These are phyloP conservation scores for Aspergillus hiratsukae DNA, from an alignment of 2,329 filamentous ascomycete genomes.

Conservation along the genomic window DNA sequence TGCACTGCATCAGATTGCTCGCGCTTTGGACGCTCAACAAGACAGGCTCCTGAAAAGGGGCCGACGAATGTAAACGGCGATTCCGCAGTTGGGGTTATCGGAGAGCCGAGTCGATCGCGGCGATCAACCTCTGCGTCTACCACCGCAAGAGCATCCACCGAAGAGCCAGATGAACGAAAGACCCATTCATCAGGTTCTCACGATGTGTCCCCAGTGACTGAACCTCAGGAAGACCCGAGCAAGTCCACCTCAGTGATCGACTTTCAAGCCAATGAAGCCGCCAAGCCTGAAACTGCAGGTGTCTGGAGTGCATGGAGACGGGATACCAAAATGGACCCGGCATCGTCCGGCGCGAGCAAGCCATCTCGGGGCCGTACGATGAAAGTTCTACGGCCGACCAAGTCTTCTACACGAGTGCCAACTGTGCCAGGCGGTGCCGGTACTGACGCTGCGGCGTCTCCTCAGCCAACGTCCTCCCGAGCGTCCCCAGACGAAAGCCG, in stretches of 20 bases:
- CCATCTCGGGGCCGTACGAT: slow-evolving; percentile 63
- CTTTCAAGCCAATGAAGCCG: slow-evolving; percentile 21
- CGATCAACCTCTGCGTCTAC: slow-evolving; percentile 24
- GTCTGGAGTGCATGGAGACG: slow-evolving; percentile 71
- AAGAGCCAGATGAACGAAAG: slow-evolving; percentile 23
- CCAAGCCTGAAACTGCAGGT: slow-evolving; percentile 43
- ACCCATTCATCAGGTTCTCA: slow-evolving; percentile 7
- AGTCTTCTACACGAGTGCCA: slow-evolving; percentile 47
- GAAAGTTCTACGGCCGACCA: slow-evolving; percentile 82
- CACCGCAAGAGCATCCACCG: slow-evolving; percentile 19
- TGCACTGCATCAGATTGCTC: slow-evolving; percentile 49
- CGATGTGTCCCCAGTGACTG: slow-evolving; percentile 7
- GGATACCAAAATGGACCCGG: slow-evolving; percentile 29
- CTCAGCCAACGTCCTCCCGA: slow-evolving; percentile 15
- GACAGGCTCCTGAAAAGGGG: slow-evolving; percentile 3
- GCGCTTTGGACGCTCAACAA: slow-evolving; percentile 6
- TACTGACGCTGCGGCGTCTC: slow-evolving; percentile 10
- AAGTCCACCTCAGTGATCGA: slow-evolving; percentile 28
- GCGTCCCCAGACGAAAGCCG: slow-evolving; percentile 25
- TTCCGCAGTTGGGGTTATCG: slow-evolving; percentile 30
- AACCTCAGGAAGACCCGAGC: slow-evolving; percentile 9
- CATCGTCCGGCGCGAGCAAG: slow-evolving; percentile 54
- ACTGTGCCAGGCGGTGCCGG: slow-evolving; percentile 14
- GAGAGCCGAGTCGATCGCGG: slow-evolving; percentile 21
- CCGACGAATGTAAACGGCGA: slow-evolving; percentile 18